Base-by-base conservation (phyloP, 805 yeast species). In the Torulaspora delbrueckii region DNA sequence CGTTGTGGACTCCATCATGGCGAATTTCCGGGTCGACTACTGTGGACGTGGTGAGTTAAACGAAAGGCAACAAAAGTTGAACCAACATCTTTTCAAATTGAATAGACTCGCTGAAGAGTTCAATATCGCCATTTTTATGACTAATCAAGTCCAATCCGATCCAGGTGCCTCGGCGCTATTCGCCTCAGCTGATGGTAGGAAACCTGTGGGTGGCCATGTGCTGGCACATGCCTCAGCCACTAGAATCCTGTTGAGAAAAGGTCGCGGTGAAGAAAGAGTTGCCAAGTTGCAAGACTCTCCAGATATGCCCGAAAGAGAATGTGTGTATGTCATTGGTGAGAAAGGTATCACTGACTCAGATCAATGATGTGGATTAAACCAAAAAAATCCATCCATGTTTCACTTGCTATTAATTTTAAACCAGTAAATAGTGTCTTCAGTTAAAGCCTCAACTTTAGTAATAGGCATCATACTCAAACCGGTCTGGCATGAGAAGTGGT, bases 401-500 rank as follows among this genome's bases (percentile, higher is more conserved):
- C 8, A 10, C 1, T 37, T 28, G 40, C 40, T 37, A 25, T 30
- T 13, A 13, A 23, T 39, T 19, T 27, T 28, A 37, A 4, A 14
- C 30, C n/a, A 19, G 27, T 39, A 23, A 27, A 14, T 28, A 39
- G 35, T 16, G 34, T n/a, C 42, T 28, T 28, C 13, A n/a, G 8
- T 9, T 30, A 10, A 13, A 26, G 23, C 22, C 23, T 10, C 26
- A 9, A 18, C 8, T 22, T 47, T 42, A 56, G 32, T 51, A 56
- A 46, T 49, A 57, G 16, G 52, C 55, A 24, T 62, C 67, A 39
- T 55, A 56, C 24, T 61, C 80, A 67, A 93, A 93, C 47, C 97
- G 71, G 53, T 91, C 98, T 2, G 97, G 97, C 73, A 89, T 78
- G 10, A 87, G 56, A 6, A 86, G 84, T 0, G 99, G 99, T 0